These are phyloP conservation scores for Coemansia sp. DNA, from an alignment of 192 early-diverging fungal genomes.

Conservation along the genomic window DNA sequence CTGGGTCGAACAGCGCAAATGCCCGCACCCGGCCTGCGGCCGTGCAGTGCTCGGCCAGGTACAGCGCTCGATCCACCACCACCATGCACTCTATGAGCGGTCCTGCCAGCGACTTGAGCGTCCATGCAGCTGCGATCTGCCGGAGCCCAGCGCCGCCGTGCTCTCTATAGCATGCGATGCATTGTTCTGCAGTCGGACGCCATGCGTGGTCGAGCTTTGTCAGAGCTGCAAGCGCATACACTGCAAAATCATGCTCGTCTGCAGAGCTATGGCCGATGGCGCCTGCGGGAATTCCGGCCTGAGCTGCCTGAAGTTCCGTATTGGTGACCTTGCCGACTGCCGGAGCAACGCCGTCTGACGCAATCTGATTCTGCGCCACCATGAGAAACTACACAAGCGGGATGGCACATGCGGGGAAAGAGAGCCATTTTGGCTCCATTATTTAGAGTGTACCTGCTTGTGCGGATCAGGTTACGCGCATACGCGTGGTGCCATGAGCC, in stretches of 20 bases:
- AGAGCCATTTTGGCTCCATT: not conserved
- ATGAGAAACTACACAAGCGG: constrained; percentile 49
- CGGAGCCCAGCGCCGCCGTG: constrained; percentile 39
- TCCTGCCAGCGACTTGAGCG: constrained; percentile 71
- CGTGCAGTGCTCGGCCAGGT: constrained; percentile 57
- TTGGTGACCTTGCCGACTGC: constrained; percentile 62
- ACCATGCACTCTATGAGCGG: constrained; percentile 77
- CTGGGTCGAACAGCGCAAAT: constrained; percentile 48
- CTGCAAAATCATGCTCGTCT: constrained; percentile 46
- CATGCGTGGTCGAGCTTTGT: constrained; percentile 55
- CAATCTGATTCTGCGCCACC: constrained; percentile 57
- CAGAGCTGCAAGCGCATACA: constrained; percentile 63
- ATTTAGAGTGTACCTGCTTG: constrained; percentile 1
- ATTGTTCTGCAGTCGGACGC: constrained; percentile 35
- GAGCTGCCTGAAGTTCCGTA: constrained; percentile 49
- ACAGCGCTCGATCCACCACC: constrained; percentile 72
- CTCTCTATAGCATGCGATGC: constrained; percentile 32
- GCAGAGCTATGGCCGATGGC: not conserved
- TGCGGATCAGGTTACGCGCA: not conserved
- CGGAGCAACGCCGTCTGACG: constrained; percentile 46
- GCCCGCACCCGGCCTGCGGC: constrained; percentile 22
- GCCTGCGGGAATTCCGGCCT: not conserved
- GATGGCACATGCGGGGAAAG: not conserved
- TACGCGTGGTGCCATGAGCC: not conserved
- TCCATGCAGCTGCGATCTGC: constrained; percentile 80